phyloP scores from a whole-genome alignment of 2,329 filamentous ascomycete species.

The Magnaporthiopsis rhizophila region DNA sequence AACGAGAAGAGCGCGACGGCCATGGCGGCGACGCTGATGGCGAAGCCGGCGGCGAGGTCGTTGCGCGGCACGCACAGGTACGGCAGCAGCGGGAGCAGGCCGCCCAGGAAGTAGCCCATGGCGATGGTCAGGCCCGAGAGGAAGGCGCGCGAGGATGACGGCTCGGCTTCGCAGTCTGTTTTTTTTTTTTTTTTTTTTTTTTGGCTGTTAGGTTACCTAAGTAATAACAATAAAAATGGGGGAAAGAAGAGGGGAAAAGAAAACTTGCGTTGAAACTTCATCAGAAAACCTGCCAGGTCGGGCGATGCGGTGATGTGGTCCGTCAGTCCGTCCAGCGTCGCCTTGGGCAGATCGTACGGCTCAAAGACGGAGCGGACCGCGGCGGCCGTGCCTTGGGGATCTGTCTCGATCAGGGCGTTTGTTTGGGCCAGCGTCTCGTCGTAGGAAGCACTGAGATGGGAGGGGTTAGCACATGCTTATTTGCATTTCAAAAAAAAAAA shows the following conservation, averaged over 20 bases:
- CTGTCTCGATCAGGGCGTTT: slow-evolving; percentile 26
- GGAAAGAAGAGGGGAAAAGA: not conserved
- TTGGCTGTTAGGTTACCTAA: not conserved
- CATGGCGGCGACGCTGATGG: slow-evolving; percentile 50
- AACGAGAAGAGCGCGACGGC: slow-evolving; percentile 52
- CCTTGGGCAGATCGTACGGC: slow-evolving; percentile 30
- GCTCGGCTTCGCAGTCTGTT: slow-evolving; percentile 25
- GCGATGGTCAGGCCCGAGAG: slow-evolving; percentile 57
- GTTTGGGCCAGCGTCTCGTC: slow-evolving; percentile 33
- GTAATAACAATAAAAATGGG: not conserved
- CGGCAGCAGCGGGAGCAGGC: slow-evolving; percentile 57
- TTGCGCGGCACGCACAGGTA: slow-evolving; percentile 47
- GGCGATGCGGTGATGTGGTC: slow-evolving; percentile 36
- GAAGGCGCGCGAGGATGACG: slow-evolving; percentile 30
- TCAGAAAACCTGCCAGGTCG: slow-evolving; percentile 44
- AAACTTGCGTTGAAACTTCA: slow-evolving; percentile 37
- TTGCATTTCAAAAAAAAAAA: not conserved
- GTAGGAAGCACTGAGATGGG: slow-evolving; percentile 31
- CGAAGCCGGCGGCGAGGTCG: slow-evolving; percentile 37
- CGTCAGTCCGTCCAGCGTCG: slow-evolving; percentile 31
- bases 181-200: not conserved
- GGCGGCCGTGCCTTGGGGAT: slow-evolving; percentile 30
- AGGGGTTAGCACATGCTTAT: not conserved
- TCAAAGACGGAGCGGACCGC: slow-evolving; percentile 35
- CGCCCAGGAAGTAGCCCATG: slow-evolving; percentile 58